These are phyloP conservation scores for Hyparrhenia diplandra DNA, from an alignment of 176 grass and related monocot species.

Conservation along the genomic window DNA sequence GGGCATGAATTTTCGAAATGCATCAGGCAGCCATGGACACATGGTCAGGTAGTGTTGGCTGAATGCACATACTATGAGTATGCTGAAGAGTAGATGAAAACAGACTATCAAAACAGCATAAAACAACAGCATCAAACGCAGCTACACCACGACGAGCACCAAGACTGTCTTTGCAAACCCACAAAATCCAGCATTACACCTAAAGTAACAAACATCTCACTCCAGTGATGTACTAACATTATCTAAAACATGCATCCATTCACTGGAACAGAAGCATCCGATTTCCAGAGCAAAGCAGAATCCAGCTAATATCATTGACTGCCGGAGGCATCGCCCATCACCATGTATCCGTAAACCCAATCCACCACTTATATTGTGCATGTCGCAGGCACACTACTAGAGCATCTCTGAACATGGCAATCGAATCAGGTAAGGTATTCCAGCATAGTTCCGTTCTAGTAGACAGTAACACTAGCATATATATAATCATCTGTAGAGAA, in stretches of 20 bases:
- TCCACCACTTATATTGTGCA: neutral
- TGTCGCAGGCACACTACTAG: neutral
- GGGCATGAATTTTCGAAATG: neutral
- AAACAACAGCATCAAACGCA: neutral
- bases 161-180: neutral
- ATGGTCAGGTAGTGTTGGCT: neutral
- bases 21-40: neutral
- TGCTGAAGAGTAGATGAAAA: neutral
- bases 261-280: constrained; percentile 5
- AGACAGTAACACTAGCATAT: neutral
- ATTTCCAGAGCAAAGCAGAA: neutral
- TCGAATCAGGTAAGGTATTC: neutral
- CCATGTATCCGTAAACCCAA: neutral
- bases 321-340: neutral
- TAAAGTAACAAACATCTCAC: neutral
- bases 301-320: neutral
- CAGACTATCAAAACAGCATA: constrained; percentile 1
- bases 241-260: neutral
- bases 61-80: neutral
- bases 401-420: neutral
- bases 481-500: constrained; percentile 1
- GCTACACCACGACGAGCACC: constrained; percentile 2
- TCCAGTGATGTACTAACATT: neutral
- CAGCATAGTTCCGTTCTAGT: neutral
- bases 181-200: constrained; percentile 5